A percentile compares a stretch with the other conserved stretches of the same genome.
Conservation (phyloP, 306 rosid genomes). For the Erythrophleum fordii region DNA sequence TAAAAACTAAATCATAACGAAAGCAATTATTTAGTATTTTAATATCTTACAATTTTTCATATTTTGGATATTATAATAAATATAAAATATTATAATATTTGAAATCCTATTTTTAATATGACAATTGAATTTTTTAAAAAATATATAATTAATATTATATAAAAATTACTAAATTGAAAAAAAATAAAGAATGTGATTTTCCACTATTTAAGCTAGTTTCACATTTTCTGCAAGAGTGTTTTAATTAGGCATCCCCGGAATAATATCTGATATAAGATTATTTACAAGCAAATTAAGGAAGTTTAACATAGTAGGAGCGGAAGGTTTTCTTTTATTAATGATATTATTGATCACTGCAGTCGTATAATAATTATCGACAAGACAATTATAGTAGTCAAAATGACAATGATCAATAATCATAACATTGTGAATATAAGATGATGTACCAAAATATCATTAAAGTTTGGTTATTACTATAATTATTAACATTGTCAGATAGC, state of each 20-base stretch:
- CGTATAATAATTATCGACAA: neutral
- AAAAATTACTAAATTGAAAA: too few species aligned
- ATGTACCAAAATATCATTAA: neutral
- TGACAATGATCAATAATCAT: slow-evolving; percentile 15
- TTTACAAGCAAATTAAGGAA: neutral
- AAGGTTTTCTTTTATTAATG: neutral
- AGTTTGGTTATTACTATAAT: slow-evolving; percentile 7
- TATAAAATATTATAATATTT: too few species aligned
- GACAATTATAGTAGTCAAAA: neutral
- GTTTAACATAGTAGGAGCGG: neutral
- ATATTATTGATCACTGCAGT: neutral
- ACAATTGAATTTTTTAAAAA: too few species aligned
- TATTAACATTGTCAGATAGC: neutral
- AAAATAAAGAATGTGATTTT: too few species aligned
- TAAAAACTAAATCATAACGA: neutral
- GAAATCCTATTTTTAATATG: too few species aligned
- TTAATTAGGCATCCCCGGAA: too few species aligned
- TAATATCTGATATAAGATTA: too few species aligned
- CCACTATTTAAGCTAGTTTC: too few species aligned
- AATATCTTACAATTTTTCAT: too few species aligned
- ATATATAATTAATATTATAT: too few species aligned
- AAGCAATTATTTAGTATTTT: neutral
- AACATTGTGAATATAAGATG: neutral
- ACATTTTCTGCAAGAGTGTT: too few species aligned
- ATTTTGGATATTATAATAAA: too few species aligned